Conservation (phyloP, 345 rosid genomes). For the Lepidium didymum region DNA sequence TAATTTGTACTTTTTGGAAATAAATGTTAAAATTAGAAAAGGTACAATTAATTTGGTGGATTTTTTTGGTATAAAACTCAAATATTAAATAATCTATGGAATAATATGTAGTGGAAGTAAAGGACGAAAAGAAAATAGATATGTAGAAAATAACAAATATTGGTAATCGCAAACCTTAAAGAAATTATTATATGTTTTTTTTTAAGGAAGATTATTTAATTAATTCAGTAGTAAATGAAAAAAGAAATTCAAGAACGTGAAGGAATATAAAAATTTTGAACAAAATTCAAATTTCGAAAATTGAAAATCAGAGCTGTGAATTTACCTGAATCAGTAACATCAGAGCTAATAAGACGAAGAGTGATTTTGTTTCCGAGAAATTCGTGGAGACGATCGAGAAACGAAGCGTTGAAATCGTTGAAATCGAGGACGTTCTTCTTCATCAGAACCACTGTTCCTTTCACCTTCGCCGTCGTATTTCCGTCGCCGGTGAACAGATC, state of each 20-base stretch:
- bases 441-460: slow-evolving; percentile 74
- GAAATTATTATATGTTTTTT: neutral
- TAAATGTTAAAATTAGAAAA: too few species aligned
- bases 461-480: slow-evolving; percentile 31
- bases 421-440: slow-evolving; percentile 82
- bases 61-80: too few species aligned
- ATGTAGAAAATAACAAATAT: slow-evolving; percentile 7
- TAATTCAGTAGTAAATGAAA: neutral
- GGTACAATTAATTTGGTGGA: too few species aligned
- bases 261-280: neutral
- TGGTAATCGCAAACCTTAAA: neutral
- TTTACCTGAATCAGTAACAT: slow-evolving; percentile 35
- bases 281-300: neutral
- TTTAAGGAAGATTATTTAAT: neutral
- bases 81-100: too few species aligned
- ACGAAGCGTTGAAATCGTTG: slow-evolving; percentile 60
- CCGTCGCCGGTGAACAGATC: slow-evolving; percentile 25
- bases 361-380: slow-evolving; percentile 52
- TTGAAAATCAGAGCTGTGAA: neutral
- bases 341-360: slow-evolving; percentile 71
- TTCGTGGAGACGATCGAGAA: slow-evolving; percentile 61
- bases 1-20: too few species aligned
- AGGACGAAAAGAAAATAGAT: neutral
- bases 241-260: neutral
- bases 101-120: too few species aligned